Base-by-base conservation (phyloP, 176 grass and related monocot genomes). In the Microstegium vimineum region DNA sequence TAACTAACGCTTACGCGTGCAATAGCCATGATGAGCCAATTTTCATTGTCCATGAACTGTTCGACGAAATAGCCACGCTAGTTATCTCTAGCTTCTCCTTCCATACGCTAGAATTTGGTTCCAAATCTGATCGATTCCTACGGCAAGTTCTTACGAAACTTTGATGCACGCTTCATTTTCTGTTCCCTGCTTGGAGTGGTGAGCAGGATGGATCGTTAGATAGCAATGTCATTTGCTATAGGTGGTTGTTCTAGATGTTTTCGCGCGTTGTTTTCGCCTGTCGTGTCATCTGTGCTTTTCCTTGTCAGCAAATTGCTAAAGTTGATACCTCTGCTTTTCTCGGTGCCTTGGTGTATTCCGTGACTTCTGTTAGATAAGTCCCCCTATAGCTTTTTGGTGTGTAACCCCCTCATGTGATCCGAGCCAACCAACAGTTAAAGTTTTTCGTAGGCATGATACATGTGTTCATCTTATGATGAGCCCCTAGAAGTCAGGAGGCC, bases 331-430 rank as follows among this genome's bases (percentile, higher is more conserved):
- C 83, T 86, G 83, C 86, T 87, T 92, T 84, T 87, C 82, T 87
- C 61, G 22, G 54, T 84, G 37, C 82, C 49, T 26, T 32, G 78
- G 33, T 92, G 84, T 84, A 77, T 23, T 92, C 85, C 87, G 90
- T 94, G 90, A 90, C 74, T 90, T 77, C 68, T 36, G 70, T 89
- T 81, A 81, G 74, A 81, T 81, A 85, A 80, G 83, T 33, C 71
- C 36, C 40, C 69, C 17, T 71, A 45, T 46, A 72, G 49, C 88
- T 91, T 91, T 90, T 92, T 72, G 74, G 37, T 38, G 74, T 67
- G 59, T 77, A 86, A 67, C 47, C 28, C 46, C 83, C 84, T 83
- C 93, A 94, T 99, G 97, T 99, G 95, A 92, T 84, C 63, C 45
- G 73, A 86, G 85, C 82, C 89, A 89, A 91, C 88, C 63, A 92